These are phyloP conservation scores for Blastocystis hominis DNA, from an alignment of 352 stramenopile genomes.

Conservation along the genomic window DNA sequence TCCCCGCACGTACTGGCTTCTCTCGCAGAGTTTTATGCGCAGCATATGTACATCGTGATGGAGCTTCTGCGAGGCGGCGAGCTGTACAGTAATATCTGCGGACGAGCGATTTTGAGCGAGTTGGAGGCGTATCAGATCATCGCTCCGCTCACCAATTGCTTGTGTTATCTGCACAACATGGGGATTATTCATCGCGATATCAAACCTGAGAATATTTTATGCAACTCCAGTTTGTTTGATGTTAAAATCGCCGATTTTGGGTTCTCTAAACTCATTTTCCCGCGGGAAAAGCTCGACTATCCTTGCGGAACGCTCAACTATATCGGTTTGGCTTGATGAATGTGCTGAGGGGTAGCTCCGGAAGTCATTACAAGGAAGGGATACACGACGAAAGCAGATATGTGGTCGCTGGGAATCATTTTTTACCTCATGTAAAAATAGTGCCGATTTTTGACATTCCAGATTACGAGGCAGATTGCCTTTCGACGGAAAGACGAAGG, in stretches of 20 bases:
- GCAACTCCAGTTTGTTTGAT: conserved; percentile 65
- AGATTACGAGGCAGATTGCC: conserved; percentile 72
- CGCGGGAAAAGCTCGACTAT: conserved; percentile 82
- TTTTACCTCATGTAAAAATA: conserved; percentile 72
- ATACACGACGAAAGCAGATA: conserved; percentile 78
- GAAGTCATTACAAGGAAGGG: conserved; percentile 76
- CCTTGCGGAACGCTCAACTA: conserved; percentile 82
- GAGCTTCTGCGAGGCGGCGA: conserved; percentile 86
- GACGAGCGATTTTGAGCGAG: conserved; percentile 74
- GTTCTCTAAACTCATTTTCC: conserved; percentile 79
- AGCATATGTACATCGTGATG: conserved; percentile 93
- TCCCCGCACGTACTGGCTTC: conserved; percentile 63
- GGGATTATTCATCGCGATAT: conserved; percentile 73
- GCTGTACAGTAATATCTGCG: conserved; percentile 88
- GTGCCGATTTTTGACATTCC: not conserved
- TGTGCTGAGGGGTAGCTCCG: conserved; percentile 67
- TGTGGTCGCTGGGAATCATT: conserved; percentile 83
- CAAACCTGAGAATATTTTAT: conserved; percentile 72
- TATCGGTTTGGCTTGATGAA: not conserved
- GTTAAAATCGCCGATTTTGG: conserved; percentile 78
- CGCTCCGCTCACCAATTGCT: conserved; percentile 75
- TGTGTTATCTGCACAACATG: conserved; percentile 78
- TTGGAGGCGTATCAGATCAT: conserved; percentile 75
- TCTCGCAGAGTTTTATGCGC: not conserved
- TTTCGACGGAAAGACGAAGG: conserved; percentile 78